These are phyloP conservation scores for Candida boidinii DNA, from an alignment of 805 yeast genomes.

Conservation along the genomic window DNA sequence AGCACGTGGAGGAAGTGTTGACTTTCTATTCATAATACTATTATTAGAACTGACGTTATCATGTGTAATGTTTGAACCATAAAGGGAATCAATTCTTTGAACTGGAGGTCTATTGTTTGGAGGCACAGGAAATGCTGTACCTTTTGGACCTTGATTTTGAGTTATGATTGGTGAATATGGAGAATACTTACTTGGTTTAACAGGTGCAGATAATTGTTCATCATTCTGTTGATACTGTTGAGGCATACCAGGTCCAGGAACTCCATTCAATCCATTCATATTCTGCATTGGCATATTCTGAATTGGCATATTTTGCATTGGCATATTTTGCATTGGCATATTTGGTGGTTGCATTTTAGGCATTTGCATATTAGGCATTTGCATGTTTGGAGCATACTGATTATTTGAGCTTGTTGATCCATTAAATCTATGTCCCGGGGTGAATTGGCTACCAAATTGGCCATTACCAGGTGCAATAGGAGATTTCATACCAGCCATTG, in stretches of 20 bases:
- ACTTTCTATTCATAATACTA: slow-evolving; percentile 5
- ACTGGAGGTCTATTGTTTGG: slow-evolving; percentile 2
- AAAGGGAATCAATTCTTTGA: slow-evolving; percentile 11
- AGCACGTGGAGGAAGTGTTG: slow-evolving; percentile 11
- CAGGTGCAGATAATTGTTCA: slow-evolving; percentile 7
- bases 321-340: too few relatives aligned
- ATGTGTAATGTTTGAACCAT: slow-evolving; percentile 11
- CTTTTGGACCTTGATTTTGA: slow-evolving; percentile 1
- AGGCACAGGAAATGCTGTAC: slow-evolving; percentile 1
- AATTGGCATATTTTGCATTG: too few relatives aligned
- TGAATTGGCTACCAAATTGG: too few relatives aligned
- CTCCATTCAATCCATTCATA: too few relatives aligned
- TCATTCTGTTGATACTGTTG: neutral
- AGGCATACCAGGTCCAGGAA: too few relatives aligned
- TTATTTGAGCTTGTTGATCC: too few relatives aligned
- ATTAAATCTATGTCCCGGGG: too few relatives aligned
- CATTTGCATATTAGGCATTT: too few relatives aligned
- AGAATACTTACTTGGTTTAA: slow-evolving; percentile 7
- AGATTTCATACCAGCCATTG: neutral
- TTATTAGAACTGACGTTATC: slow-evolving; percentile 9
- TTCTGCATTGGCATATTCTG: too few relatives aligned
- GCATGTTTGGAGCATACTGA: too few relatives aligned
- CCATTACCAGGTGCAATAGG: neutral
- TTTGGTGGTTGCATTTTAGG: too few relatives aligned
- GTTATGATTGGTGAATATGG: slow-evolving; percentile 9